Evolutionary conservation across 345 rosid genomes (phyloP).

Genomic region (Noccaea bulbosa): DNA sequence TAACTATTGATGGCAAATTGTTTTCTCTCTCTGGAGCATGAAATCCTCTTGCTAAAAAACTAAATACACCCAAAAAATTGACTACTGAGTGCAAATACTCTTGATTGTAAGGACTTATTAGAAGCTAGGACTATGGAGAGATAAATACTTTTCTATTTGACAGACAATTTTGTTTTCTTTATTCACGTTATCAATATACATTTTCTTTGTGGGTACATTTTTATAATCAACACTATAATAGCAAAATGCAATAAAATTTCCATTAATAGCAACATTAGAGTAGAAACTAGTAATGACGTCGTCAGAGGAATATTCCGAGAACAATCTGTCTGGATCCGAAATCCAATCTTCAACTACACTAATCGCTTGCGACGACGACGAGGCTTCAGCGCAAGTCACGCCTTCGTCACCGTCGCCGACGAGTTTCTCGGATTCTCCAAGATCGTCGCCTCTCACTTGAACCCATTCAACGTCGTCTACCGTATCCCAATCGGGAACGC

Average conservation of each 20-base stretch:
- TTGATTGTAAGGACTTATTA: background rate
- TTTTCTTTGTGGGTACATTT: constrained; percentile 39
- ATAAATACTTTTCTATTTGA: constrained; percentile 6
- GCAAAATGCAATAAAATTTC: constrained; percentile 17
- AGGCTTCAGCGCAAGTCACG: constrained; percentile 27
- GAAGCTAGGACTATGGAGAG: background rate
- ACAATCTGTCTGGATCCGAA: constrained; percentile 43
- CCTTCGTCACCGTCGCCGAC: constrained; percentile 34
- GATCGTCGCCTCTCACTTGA: constrained; percentile 57
- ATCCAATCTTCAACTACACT: constrained; percentile 38
- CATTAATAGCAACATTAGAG: constrained; percentile 11
- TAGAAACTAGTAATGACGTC: constrained; percentile 10
- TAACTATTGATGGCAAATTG: no score
- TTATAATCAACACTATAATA: constrained; percentile 18
- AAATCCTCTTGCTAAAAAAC: no score
- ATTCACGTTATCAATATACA: background rate
- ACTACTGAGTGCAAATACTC: no score
- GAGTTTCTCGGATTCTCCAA: constrained; percentile 35
- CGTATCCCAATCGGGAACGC: constrained; percentile 44
- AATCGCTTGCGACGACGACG: constrained; percentile 29
- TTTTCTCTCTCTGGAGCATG: no score
- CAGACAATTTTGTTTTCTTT: background rate
- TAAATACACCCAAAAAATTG: no score
- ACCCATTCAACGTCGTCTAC: constrained; percentile 59
- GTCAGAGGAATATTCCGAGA: constrained; percentile 44